These are phyloP conservation scores for Sphaerulina musiva DNA, from an alignment of 2,329 filamentous ascomycete genomes.

Conservation along the genomic window DNA sequence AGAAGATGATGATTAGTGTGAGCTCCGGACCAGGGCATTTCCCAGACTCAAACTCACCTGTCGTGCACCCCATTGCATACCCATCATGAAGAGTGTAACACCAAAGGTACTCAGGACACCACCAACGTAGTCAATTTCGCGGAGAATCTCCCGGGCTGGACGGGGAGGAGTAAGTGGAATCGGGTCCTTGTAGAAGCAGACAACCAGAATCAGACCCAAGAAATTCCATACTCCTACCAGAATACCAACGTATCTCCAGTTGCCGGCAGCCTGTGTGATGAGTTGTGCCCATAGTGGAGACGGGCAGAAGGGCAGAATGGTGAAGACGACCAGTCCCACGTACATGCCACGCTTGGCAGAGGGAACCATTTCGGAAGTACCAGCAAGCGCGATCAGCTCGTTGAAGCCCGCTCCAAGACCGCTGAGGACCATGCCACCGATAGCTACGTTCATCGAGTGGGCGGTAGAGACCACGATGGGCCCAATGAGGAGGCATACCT, in stretches of 20 bases:
- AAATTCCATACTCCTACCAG: conserved; percentile 49
- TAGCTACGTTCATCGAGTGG: conserved; percentile 54
- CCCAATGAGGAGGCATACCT: conserved; percentile 50
- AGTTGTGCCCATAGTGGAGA: conserved; percentile 58
- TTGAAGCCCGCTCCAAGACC: conserved; percentile 62
- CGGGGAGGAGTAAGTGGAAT: conserved; percentile 36
- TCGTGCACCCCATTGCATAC: conserved; percentile 30
- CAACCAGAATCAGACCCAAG: conserved; percentile 47
- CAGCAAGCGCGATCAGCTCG: conserved; percentile 62
- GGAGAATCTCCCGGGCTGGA: conserved; percentile 40
- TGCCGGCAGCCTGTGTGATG: conserved; percentile 41
- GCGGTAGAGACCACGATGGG: conserved; percentile 56
- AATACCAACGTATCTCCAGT: conserved; percentile 52
- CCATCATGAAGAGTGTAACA: conserved; percentile 48
- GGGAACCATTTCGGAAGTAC: conserved; percentile 61
- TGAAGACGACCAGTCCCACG: conserved; percentile 54
- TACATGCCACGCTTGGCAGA: conserved; percentile 59
- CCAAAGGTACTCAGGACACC: conserved; percentile 48
- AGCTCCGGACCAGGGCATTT: too few relatives aligned
- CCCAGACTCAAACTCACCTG: conserved; percentile 13
- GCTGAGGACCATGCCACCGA: conserved; percentile 56
- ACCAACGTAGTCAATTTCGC: conserved; percentile 48
- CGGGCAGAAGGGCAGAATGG: conserved; percentile 57
- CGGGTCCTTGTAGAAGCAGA: conserved; percentile 51
- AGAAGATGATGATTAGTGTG: conserved; percentile 2